These are phyloP conservation scores for Leucosporidium scottii DNA, from an alignment of 768 basidiomycete species.

Conservation along the genomic window DNA sequence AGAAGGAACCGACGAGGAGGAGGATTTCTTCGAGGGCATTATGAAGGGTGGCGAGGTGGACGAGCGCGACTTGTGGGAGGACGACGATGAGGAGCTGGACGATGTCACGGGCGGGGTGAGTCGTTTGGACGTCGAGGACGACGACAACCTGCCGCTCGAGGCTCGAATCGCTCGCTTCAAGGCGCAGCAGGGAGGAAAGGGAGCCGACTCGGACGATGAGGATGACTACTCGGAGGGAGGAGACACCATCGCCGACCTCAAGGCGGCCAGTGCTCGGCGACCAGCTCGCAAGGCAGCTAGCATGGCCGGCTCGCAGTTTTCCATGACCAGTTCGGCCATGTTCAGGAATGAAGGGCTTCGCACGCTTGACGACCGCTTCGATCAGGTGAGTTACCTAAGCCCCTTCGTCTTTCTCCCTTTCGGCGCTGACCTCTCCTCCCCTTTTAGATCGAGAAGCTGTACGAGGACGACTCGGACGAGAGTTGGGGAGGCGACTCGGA, in stretches of 20 bases:
- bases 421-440: background rate
- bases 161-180: constrained; percentile 30
- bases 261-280: constrained; percentile 64
- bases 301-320: constrained; percentile 63
- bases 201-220: constrained; percentile 17
- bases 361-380: constrained; percentile 85
- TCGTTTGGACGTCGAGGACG: constrained; percentile 16
- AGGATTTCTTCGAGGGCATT: constrained; percentile 48
- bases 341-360: constrained; percentile 81
- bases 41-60: constrained; percentile 44
- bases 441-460: constrained; percentile 66
- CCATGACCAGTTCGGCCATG: constrained; percentile 96
- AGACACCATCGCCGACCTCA: constrained; percentile 74
- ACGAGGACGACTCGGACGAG: constrained; percentile 56
- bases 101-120: constrained; percentile 37
- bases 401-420: too few relatives aligned
- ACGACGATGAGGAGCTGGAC: constrained; percentile 25
- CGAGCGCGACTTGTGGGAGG: constrained; percentile 45
- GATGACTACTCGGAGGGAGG: constrained; percentile 55
- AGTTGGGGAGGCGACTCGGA: constrained; percentile 45
- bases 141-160: constrained; percentile 11
- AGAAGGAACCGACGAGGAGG: constrained; percentile 54
- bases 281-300: constrained; percentile 58
- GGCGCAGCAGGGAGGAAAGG: background rate
- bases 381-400: constrained; percentile 56